Evolutionary conservation across 306 rosid species (phyloP), one percentile per base, ranked within the genome.

Genomic region (Medicago lupulina): DNA sequence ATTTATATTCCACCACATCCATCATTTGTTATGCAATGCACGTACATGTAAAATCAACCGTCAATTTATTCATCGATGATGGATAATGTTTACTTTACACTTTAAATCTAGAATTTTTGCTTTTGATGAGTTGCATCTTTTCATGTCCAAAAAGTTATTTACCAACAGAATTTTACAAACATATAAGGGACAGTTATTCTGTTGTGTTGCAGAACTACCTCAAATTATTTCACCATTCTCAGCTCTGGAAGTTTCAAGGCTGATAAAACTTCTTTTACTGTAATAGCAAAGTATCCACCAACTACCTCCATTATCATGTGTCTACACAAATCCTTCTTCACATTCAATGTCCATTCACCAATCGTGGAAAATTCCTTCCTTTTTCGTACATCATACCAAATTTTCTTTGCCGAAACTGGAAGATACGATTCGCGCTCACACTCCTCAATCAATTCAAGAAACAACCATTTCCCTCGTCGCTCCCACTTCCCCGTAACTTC

Each of bases 361-460:
- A 89, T 76, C 80, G 62, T 75, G 15, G 18, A 3, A 67, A 90
- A 92, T 16, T 58, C 89, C 25, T 54, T 21, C 75, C 77, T 85
- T 2, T 17, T 74, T 36, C 88, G 75, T 73, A 88, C 54, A 14
- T 90, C 99, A 73, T 89, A 95, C 99, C 99, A 95, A 53, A 95
- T 71, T 78, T 95, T 97, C 89, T 84, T 90, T 31, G 74, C 50
- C 1, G 99, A 95, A 73, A 87, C 92, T 17, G 85, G 43, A 79
- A 87, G 73, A 78, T 66, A 83, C 3, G 43, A 23, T 2, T 23
- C 28, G 2, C 28, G 28, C 28, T 23, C 2, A 23, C 28, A 21
- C 65, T 92, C 86, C 81, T 92, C 90, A 51, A 90, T 10, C 84
- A 90, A 73, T 71, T 95, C 96, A 60, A 92, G 96, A 79, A 95